Base-by-base conservation (phyloP, 2,329 filamentous ascomycete species). In the Diplocarpon rosae region DNA sequence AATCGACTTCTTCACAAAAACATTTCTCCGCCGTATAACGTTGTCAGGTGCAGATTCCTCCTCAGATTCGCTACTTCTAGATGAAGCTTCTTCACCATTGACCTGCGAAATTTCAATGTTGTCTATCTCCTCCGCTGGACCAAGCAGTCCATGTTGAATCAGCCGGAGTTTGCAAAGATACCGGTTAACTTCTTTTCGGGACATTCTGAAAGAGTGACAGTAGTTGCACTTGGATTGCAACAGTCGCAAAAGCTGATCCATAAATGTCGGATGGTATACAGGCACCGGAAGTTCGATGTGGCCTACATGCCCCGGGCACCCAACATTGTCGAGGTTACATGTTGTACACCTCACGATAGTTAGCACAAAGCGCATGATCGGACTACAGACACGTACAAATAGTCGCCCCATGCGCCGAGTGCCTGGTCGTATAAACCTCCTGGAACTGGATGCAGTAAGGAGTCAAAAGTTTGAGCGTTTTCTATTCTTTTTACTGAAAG, bases 221-320 rank as follows among this genome's bases (percentile, higher is more conserved):
- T 95, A 95, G 48, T 83, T 75, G 63, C 92, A 98, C 64, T 90
- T 84, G 43, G 86, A 83, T 56, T 88, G 80, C 15, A 98, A 73
- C 37, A 98, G 71, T 36, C 85, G 82, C 52, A 93, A 76, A 42
- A 89, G 76, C 63, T 95, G 89, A 61, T 95, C 89, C 71, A 98
- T 83, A 60, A 95, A 96, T 1, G 88, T 84, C n/a, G 90, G 86
- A 64, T 98, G 90, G 63, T 96, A 98, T 42, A 95, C 85, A 37
- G 85, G 86, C 11, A 89, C 83, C 12, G 92, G 89, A 11, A 98
- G 79, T 57, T 95, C 87, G 63, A 98, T 94, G 62, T 98, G 92
- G 42, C 92, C 93, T 48, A 84, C 77, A 68, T 98, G 93, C 46
- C 93, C 93, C 6, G 90, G 87, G 63, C 93, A 98, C 56, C 77